Evolutionary conservation across 2,329 filamentous ascomycete genomes (phyloP), one percentile per base, ranked within the genome.

Genomic region (Neurospora crassa): DNA sequence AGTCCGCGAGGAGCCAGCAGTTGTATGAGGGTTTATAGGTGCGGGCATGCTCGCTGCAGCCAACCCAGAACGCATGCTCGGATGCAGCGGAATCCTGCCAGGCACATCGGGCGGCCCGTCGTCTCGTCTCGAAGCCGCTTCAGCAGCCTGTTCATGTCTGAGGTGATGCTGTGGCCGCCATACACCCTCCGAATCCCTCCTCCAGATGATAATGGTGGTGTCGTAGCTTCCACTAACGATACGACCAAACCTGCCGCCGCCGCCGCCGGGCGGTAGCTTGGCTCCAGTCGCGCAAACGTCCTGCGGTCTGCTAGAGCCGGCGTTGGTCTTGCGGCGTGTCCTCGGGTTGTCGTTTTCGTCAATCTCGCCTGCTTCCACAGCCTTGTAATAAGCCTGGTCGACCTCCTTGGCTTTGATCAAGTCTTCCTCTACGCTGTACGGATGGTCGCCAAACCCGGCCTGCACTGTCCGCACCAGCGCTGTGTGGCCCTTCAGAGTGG

Each of bases 161-260:
- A 97, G 84, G 67, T 88, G 88, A 74, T 95, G 92, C 42, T 89
- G 89, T 70, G 90, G 89, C 75, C 90, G 90, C 94, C 96, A 98
- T 37, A 92, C 88, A 2, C 94, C 94, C 75, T 96, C 90, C 74
- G 89, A 88, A 74, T 96, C 92, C 73, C 93, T 90, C 75, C 92
- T 91, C 96, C 96, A 99, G 71, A 99, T 92, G 75, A 97, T 94
- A 76, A 99, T 93, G 12, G 90, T 94, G 82, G 97, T 93, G 76
- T 99, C 96, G 76, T 99, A 99, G 0, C 94, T 97, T 2, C 96
- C 96, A 7, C 94, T 97, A 3, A 99, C 93, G 72, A 99, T 99
- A n/a, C 94, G 90, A 11, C 92, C 93, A 84, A 95, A 97, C 75
- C 87, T 90, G 77, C 93, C 93, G 37, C 95, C 94, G 47, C 95